Evolutionary conservation across 768 basidiomycete genomes (phyloP).

Genomic region (Psilocybe sp.): DNA sequence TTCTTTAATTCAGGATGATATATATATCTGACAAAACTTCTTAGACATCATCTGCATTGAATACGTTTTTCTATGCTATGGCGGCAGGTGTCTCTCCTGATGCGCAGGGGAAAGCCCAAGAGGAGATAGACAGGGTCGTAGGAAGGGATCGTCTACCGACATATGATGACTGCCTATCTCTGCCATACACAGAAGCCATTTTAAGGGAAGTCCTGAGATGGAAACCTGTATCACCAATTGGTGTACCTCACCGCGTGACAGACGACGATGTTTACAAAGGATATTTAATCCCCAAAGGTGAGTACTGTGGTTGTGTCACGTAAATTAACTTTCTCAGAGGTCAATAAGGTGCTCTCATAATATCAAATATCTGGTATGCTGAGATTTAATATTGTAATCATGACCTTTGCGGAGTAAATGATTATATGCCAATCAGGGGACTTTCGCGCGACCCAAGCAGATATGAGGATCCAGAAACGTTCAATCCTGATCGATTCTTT

Average conservation of each 20-base stretch:
- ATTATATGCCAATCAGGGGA: conserved; percentile 9
- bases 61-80: conserved; percentile 28
- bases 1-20: neutral
- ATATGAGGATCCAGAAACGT: conserved; percentile 28
- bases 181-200: conserved; percentile 23
- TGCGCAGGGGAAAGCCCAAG: conserved; percentile 27
- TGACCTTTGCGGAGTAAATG: neutral
- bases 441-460: conserved; percentile 28
- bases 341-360: neutral
- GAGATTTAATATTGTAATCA: neutral
- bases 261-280: conserved; percentile 21
- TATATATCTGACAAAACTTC: neutral
- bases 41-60: conserved; percentile 11
- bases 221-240: conserved; percentile 6
- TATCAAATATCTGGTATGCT: conserved; percentile 1
- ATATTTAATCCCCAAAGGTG: conserved; percentile 21
- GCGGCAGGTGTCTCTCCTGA: conserved; percentile 21
- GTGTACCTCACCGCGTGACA: conserved; percentile 17
- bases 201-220: conserved; percentile 13
- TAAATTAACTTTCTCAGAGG: neutral
- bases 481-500: conserved; percentile 11
- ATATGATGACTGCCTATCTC: conserved; percentile 18
- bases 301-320: neutral
- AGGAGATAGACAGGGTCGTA: conserved; percentile 28
- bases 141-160: conserved; percentile 24